Conservation (phyloP, 2,329 filamentous ascomycete genomes). For the Zarea fungicola region DNA sequence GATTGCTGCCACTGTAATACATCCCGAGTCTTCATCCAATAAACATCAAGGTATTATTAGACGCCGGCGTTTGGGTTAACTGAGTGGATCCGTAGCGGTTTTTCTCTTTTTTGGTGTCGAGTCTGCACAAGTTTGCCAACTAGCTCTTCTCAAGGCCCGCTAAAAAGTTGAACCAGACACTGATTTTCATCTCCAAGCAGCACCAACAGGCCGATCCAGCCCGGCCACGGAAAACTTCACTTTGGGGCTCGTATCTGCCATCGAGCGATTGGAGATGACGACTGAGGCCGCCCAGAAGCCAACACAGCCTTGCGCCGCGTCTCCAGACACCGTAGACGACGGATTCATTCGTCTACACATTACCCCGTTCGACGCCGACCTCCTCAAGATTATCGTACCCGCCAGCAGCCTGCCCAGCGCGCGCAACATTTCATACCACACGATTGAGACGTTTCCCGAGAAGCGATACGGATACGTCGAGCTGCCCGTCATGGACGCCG, state of each 20-base stretch:
- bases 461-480: constrained; percentile 87
- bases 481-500: constrained; percentile 72
- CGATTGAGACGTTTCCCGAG: constrained; percentile 81
- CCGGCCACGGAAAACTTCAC: background rate
- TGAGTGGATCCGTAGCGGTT: background rate
- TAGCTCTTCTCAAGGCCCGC: constrained; percentile 1
- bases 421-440: constrained; percentile 82
- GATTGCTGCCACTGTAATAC: too few species aligned
- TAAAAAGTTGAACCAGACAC: constrained; percentile 13
- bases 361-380: constrained; percentile 71
- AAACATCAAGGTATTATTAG: too few species aligned
- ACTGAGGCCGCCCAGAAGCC: background rate
- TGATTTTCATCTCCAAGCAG: constrained; percentile 1
- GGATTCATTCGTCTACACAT: constrained; percentile 63
- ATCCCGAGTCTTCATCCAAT: too few species aligned
- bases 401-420: constrained; percentile 60
- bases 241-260: background rate
- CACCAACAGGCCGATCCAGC: background rate
- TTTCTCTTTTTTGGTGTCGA: too few species aligned
- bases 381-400: constrained; percentile 68
- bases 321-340: constrained; percentile 16
- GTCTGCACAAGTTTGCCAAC: too few species aligned
- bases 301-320: background rate
- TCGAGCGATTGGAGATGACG: constrained; percentile 9
- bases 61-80: too few species aligned